Percentiles rank a stretch among this genome's conserved stretches.
phyloP scores from a whole-genome alignment of 2,329 filamentous ascomycete species.

The Diaporthe sp. region DNA sequence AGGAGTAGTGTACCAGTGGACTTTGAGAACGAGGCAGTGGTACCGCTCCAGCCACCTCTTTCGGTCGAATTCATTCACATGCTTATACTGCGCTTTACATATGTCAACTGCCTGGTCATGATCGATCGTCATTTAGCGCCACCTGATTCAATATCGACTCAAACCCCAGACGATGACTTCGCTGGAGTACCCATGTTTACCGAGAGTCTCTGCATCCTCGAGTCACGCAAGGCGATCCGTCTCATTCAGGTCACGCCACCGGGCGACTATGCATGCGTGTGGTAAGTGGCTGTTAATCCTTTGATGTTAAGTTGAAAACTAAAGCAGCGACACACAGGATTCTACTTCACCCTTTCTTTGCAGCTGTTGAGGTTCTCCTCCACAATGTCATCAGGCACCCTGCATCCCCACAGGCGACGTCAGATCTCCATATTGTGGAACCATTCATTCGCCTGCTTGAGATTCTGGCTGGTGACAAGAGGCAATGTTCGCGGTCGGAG shows the following conservation, averaged over 20 bases:
- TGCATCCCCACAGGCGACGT: background rate
- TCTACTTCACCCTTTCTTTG: conserved; percentile 5
- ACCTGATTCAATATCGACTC: background rate
- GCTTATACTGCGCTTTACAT: background rate
- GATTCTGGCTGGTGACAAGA: conserved; percentile 2
- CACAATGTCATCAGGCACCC: background rate
- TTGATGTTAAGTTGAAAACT: background rate
- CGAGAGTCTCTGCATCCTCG: background rate
- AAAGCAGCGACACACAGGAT: background rate
- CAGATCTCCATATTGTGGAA: background rate
- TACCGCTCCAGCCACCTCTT: background rate
- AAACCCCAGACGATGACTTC: background rate
- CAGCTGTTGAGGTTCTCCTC: conserved; percentile 2
- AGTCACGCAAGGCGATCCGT: background rate
- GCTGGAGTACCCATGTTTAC: background rate
- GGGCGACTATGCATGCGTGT: conserved; percentile 15
- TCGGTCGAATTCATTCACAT: background rate
- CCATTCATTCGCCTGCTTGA: background rate
- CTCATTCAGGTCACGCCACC: background rate
- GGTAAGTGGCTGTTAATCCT: background rate
- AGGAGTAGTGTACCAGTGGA: conserved; percentile 1
- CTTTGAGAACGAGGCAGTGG: background rate
- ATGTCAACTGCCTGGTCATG: conserved; percentile 2
- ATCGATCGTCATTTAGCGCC: background rate
- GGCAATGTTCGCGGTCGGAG: background rate